These are phyloP conservation scores for Boletus sp. DNA, from an alignment of 1,284 basidiomycete species.

Conservation along the genomic window DNA sequence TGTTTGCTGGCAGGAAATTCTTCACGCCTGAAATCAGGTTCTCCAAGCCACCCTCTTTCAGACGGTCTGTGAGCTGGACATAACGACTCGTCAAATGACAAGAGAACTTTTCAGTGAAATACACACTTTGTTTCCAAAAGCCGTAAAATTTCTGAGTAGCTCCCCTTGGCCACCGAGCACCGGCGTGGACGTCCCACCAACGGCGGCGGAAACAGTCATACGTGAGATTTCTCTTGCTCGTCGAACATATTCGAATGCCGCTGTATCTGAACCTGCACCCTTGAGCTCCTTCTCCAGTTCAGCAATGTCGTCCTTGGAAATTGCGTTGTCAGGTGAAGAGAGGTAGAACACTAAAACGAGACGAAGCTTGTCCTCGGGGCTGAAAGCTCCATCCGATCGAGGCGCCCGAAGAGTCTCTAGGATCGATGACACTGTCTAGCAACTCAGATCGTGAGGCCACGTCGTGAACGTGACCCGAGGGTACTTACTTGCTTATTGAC, in stretches of 20 bases:
- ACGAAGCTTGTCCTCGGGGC: conserved; percentile 84
- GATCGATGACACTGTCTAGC: conserved; percentile 72
- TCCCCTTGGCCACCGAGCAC: conserved; percentile 71
- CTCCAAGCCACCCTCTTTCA: conserved; percentile 93
- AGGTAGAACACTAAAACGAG: conserved; percentile 94
- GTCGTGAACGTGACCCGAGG: neutral
- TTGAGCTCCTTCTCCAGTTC: conserved; percentile 88
- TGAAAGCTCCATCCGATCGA: conserved; percentile 63
- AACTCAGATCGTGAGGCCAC: conserved; percentile 9
- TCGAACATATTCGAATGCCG: conserved; percentile 91
- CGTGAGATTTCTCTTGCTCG: conserved; percentile 87
- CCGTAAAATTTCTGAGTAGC: conserved; percentile 89
- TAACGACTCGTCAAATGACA: neutral
- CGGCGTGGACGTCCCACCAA: conserved; percentile 71
- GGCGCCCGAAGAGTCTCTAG: conserved; percentile 77
- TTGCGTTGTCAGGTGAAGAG: conserved; percentile 73
- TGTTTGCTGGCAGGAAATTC: conserved; percentile 95
- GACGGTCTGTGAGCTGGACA: conserved; percentile 77
- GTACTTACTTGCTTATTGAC: conserved; percentile 71
- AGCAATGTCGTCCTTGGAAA: conserved; percentile 82
- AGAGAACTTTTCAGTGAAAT: conserved; percentile 2
- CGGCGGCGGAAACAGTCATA: conserved; percentile 74
- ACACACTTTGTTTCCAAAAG: conserved; percentile 82
- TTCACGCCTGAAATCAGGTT: conserved; percentile 97
- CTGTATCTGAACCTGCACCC: conserved; percentile 73